Conservation (phyloP, 257 asterid species). For the Nicotiana undulata region DNA sequence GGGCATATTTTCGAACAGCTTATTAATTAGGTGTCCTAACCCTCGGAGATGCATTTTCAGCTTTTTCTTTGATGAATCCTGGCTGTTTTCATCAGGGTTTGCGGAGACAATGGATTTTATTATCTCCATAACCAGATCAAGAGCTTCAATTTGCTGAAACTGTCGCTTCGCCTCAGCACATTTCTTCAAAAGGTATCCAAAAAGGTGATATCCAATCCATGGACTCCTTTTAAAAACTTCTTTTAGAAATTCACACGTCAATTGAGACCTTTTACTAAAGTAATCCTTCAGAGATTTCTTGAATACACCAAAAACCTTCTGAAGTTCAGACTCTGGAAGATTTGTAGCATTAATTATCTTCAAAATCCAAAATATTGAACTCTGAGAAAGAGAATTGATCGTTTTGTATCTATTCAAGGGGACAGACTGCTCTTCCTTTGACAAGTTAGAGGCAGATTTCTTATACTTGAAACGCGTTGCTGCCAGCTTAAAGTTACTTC, state of each 20-base stretch:
- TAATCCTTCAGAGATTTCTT: slow-evolving; percentile 44
- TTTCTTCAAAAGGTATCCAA: slow-evolving; percentile 68
- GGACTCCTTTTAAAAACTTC: slow-evolving; percentile 65
- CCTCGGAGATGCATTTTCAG: slow-evolving; percentile 48
- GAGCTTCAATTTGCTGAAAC: slow-evolving; percentile 78
- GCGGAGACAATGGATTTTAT: slow-evolving; percentile 33
- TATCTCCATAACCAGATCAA: slow-evolving; percentile 59
- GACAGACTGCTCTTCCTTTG: slow-evolving; percentile 73
- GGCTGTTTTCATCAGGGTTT: slow-evolving; percentile 21
- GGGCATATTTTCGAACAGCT: slow-evolving; percentile 63
- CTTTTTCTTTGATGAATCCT: background rate
- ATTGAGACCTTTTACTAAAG: slow-evolving; percentile 77
- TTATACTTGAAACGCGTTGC: slow-evolving; percentile 64
- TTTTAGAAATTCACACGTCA: slow-evolving; percentile 67
- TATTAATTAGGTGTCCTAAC: slow-evolving; percentile 41
- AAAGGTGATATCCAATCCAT: slow-evolving; percentile 61
- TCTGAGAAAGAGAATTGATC: slow-evolving; percentile 73
- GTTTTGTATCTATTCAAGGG: slow-evolving; percentile 61
- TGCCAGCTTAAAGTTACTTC: slow-evolving; percentile 52
- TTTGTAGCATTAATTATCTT: slow-evolving; percentile 59
- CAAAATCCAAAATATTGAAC: slow-evolving; percentile 76
- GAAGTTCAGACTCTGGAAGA: slow-evolving; percentile 44
- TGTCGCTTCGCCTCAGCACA: slow-evolving; percentile 57
- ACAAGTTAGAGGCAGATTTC: slow-evolving; percentile 60
- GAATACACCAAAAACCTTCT: slow-evolving; percentile 41